phyloP scores from a whole-genome alignment of 192 early-diverging fungal species.

The Linnemannia zychae region DNA sequence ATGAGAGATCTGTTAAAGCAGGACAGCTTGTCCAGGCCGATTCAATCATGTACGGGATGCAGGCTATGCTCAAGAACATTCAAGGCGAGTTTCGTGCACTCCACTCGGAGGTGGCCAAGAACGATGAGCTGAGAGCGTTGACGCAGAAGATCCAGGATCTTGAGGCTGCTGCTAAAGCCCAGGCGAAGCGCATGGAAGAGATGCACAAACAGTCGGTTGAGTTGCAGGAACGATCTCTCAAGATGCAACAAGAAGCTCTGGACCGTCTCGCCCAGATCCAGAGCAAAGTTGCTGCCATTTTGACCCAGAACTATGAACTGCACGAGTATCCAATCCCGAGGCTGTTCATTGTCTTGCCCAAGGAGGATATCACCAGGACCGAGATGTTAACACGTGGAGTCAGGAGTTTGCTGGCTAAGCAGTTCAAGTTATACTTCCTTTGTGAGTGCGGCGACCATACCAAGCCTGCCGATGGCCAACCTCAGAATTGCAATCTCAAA shows the following conservation, averaged over 20 bases:
- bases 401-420: neutral
- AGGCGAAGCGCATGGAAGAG: neutral
- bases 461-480: neutral
- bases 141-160: slow-evolving; percentile 1
- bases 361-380: neutral
- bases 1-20: slow-evolving; percentile 16
- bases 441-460: slow-evolving; percentile 34
- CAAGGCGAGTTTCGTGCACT: neutral
- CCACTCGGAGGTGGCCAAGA: slow-evolving; percentile 23
- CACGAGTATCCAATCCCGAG: slow-evolving; percentile 24
- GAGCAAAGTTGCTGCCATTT: neutral
- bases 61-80: neutral
- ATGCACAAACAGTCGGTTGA: neutral
- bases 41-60: slow-evolving; percentile 28
- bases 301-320: slow-evolving; percentile 18
- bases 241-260: slow-evolving; percentile 7
- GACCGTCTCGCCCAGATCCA: neutral
- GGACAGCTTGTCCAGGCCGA: slow-evolving; percentile 27
- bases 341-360: slow-evolving; percentile 16
- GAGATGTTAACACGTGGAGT: neutral
- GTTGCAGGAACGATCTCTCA: neutral
- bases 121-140: slow-evolving; percentile 27
- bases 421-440: slow-evolving; percentile 31
- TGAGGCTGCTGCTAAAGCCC: neutral
- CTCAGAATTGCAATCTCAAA: neutral